Evolutionary conservation across 768 basidiomycete genomes (phyloP), one percentile per base, ranked within the genome.

Genomic region (Pulveroboletus sp.): DNA sequence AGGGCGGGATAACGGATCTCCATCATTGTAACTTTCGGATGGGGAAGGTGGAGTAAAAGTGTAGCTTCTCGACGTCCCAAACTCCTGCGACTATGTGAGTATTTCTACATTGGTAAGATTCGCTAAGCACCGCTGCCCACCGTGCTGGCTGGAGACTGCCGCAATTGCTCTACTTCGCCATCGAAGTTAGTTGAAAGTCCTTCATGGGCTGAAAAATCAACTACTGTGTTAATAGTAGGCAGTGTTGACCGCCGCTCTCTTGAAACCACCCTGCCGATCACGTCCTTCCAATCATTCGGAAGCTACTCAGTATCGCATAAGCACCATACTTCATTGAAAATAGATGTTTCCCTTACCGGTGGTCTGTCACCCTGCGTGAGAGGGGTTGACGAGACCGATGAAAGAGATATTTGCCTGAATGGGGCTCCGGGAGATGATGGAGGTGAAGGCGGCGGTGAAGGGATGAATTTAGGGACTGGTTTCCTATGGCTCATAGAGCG

Each of bases 401-500:
- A 57, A 29, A 66, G 57, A 5, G 67, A 68, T 10, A 68, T 62
- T 43, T 64, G 66, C 47, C 62, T 64, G 23, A 69, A 64, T 19
- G 68, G 67, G 23, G 64, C 61, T 6, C 64, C 64, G 38, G 67
- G 67, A 14, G 67, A 70, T 31, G 69, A 67, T 4, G 64, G 69
- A 17, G 65, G 62, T 9, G 64, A 65, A 30, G 76, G 67, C 41
- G 81, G 78, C 6, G 84, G 80, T 12, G 85, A 83, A 29, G 85
- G 85, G 37, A 84, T 73, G 66, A 80, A 86, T 45, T 68, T 67
- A 4, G 86, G 86, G 34, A 79, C 84, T 27, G 86, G 86, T 63
- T 88, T 88, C 45, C 85, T 75, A 64, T 84, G 82, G 64, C 80
- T 83, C 77, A 79, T 79, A 39, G 63, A 66, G 52, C 66, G 62